phyloP scores from a whole-genome alignment of 257 asterid species.

The Oldenlandia corymbosa region DNA sequence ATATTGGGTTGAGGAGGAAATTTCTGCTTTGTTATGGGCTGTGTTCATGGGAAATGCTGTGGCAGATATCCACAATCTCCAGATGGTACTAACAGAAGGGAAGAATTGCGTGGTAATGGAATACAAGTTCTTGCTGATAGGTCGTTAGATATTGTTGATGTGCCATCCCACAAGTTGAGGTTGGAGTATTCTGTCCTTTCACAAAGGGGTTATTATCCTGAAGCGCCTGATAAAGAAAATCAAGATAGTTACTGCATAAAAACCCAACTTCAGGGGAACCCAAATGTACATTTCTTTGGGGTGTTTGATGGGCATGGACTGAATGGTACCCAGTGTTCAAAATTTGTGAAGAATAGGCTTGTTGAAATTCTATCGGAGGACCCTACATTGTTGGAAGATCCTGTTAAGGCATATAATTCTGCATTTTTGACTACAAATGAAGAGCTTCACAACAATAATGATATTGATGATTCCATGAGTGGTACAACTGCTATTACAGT shows the following conservation, averaged over 20 bases:
- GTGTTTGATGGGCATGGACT: conserved; percentile 95
- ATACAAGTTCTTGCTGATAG: conserved; percentile 31
- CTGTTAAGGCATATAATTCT: conserved; percentile 62
- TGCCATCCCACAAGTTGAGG: conserved; percentile 69
- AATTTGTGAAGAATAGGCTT: conserved; percentile 72
- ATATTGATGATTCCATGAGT: conserved; percentile 90
- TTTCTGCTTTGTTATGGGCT: conserved; percentile 56
- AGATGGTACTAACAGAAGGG: conserved; percentile 47
- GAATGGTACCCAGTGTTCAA: conserved; percentile 72
- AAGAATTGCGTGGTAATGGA: conserved; percentile 45
- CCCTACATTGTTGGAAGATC: conserved; percentile 65
- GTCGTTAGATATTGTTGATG: conserved; percentile 55
- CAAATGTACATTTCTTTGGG: conserved; percentile 91
- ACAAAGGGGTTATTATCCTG: conserved; percentile 85
- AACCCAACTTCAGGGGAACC: conserved; percentile 65
- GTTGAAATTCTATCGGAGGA: conserved; percentile 54
- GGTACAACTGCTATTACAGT: conserved; percentile 93
- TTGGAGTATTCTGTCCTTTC: conserved; percentile 63
- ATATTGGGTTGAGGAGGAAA: conserved; percentile 20
- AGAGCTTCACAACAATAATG: conserved; percentile 70
- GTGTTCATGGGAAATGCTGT: conserved; percentile 87
- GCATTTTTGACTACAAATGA: conserved; percentile 67
- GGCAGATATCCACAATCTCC: conserved; percentile 45
- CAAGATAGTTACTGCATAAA: conserved; percentile 74
- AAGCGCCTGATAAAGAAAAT: conserved; percentile 76